phyloP scores from a whole-genome alignment of 495 filamentous ascomycete species.

The Neurospora sp. region DNA sequence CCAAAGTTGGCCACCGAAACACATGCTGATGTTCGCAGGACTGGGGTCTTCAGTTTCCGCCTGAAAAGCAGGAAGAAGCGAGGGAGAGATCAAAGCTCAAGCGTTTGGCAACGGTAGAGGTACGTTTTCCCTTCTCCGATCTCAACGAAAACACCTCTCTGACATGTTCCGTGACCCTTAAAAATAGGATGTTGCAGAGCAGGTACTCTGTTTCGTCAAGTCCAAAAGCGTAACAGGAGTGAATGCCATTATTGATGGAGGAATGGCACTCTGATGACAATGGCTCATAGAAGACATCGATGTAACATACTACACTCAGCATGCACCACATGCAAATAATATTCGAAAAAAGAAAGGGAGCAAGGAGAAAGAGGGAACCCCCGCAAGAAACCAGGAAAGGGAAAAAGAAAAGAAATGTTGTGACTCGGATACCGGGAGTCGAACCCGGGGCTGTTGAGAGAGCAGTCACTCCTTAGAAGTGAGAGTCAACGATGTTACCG shows the following conservation, averaged over 20 bases:
- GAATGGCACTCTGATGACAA: slow-evolving; percentile 15
- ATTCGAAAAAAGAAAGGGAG: background rate
- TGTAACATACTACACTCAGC: background rate
- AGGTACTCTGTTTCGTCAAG: slow-evolving; percentile 34
- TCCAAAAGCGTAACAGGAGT: slow-evolving; percentile 32
- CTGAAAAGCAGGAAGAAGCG: slow-evolving; percentile 31
- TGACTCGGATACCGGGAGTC: background rate
- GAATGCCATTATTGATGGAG: slow-evolving; percentile 36
- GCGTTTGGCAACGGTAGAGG: slow-evolving; percentile 41
- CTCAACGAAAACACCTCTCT: background rate
- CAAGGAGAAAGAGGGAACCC: no score
- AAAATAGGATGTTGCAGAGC: slow-evolving; percentile 34
- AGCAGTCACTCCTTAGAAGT: background rate
- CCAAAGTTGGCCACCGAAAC: background rate
- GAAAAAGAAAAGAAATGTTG: background rate
- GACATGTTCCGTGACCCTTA: background rate
- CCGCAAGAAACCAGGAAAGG: background rate
- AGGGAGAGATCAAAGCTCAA: slow-evolving; percentile 40
- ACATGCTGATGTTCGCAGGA: slow-evolving; percentile 24
- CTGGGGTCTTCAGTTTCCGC: slow-evolving; percentile 42
- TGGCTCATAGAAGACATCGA: background rate
- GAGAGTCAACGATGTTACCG: background rate
- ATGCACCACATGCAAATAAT: background rate
- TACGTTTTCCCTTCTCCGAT: slow-evolving; percentile 2
- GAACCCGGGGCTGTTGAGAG: background rate